phyloP scores from a whole-genome alignment of 768 basidiomycete species.

The Vishniacozyma victoriae region DNA sequence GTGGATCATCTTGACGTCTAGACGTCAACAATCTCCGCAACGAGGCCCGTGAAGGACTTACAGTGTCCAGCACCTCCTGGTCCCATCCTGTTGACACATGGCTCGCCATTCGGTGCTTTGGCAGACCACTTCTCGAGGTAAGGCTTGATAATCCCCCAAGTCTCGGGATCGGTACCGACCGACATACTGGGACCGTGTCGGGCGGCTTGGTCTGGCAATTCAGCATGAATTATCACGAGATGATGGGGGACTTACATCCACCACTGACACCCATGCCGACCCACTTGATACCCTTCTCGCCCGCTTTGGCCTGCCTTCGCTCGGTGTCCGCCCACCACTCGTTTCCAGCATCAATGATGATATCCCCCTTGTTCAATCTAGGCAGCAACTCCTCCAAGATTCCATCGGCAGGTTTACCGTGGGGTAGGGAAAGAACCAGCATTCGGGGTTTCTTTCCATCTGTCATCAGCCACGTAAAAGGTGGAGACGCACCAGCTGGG shows the following conservation, averaged over 20 bases:
- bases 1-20: constrained; percentile 43
- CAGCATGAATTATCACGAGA: neutral
- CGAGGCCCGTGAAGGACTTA: constrained; percentile 10
- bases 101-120: constrained; percentile 34
- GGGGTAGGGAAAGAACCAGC: constrained; percentile 43
- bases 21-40: neutral
- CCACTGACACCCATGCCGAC: constrained; percentile 45
- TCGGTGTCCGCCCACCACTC: constrained; percentile 45
- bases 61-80: constrained; percentile 45
- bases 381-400: constrained; percentile 37
- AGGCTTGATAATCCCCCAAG: constrained; percentile 35
- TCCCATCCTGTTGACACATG: constrained; percentile 42
- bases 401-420: constrained; percentile 40
- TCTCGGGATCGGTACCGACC: constrained; percentile 39
- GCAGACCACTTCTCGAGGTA: constrained; percentile 45
- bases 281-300: constrained; percentile 32
- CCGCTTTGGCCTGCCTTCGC: constrained; percentile 31
- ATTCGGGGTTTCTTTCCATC: constrained; percentile 25
- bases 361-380: constrained; percentile 37
- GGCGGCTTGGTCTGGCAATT: constrained; percentile 38
- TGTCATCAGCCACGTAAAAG: neutral
- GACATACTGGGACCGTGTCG: constrained; percentile 44
- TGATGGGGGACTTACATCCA: constrained; percentile 32
- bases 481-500: constrained; percentile 1
- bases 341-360: constrained; percentile 46